These are phyloP conservation scores for Phialocephala subalpina DNA, from an alignment of 2,329 filamentous ascomycete species.

Conservation along the genomic window DNA sequence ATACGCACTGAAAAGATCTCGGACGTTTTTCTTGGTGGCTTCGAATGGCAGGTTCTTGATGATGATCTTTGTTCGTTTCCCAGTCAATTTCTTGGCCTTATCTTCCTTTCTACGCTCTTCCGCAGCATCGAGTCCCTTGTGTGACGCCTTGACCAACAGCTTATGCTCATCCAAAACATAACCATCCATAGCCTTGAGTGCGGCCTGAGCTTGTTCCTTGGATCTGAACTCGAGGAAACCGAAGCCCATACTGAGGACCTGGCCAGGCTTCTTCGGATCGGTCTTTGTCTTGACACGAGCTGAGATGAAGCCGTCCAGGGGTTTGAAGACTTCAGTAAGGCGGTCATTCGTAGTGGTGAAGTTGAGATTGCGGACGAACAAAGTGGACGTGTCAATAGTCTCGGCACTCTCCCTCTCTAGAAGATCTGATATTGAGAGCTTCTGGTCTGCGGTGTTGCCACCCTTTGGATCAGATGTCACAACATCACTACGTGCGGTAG, in stretches of 20 bases:
- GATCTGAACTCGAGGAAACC: conserved; percentile 91
- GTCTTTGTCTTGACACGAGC: conserved; percentile 92
- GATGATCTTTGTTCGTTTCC: conserved; percentile 87
- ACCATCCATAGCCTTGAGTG: conserved; percentile 86
- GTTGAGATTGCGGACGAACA: conserved; percentile 94
- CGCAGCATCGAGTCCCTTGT: conserved; percentile 86
- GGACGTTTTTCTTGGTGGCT: conserved; percentile 90
- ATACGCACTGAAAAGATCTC: conserved; percentile 85
- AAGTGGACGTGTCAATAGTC: conserved; percentile 73
- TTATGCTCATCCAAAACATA: conserved; percentile 87
- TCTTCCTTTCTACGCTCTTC: conserved; percentile 87
- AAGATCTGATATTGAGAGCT: conserved; percentile 73
- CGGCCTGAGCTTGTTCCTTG: conserved; percentile 80
- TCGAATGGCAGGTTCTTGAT: conserved; percentile 99
- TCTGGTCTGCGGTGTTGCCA: conserved; percentile 53
- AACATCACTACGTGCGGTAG: conserved; percentile 29
- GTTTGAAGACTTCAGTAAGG: conserved; percentile 79
- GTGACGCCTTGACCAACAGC: conserved; percentile 84
- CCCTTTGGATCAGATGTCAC: conserved; percentile 28
- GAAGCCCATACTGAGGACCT: conserved; percentile 95
- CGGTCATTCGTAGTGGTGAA: conserved; percentile 84
- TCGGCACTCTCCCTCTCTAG: conserved; percentile 64
- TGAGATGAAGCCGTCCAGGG: conserved; percentile 87
- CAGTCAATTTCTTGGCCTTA: conserved; percentile 79
- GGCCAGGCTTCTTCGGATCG: conserved; percentile 88